A percentile compares a stretch with the other conserved stretches of the same genome.
Evolutionary conservation across 768 basidiomycete species (phyloP).

Genomic region (Boletellus emodensis): DNA sequence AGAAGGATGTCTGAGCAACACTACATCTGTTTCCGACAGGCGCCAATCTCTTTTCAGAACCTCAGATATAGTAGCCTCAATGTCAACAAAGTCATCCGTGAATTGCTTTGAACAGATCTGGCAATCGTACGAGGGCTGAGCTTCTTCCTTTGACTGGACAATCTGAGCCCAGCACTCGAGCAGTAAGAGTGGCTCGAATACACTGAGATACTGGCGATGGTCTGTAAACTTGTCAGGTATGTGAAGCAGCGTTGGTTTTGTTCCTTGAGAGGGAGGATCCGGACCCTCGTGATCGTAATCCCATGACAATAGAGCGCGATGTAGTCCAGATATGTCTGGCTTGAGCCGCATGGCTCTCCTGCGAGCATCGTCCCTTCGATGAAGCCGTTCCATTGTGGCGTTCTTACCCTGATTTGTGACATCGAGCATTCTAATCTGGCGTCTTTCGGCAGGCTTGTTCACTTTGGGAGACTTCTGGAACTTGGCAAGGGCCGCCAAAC

Average conservation of each 20-base stretch:
- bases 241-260: constrained; percentile 31
- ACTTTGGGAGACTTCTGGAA: constrained; percentile 60
- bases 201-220: constrained; percentile 61
- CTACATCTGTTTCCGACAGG: constrained; percentile 78
- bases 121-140: constrained; percentile 49
- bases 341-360: constrained; percentile 64
- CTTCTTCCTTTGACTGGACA: constrained; percentile 68
- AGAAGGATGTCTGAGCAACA: constrained; percentile 66
- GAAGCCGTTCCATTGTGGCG: constrained; percentile 46
- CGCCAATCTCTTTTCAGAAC: constrained; percentile 66
- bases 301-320: constrained; percentile 82
- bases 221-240: constrained; percentile 67
- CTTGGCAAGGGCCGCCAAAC: constrained; percentile 52
- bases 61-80: constrained; percentile 63
- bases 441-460: constrained; percentile 52
- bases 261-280: constrained; percentile 51
- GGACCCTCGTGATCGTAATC: constrained; percentile 66
- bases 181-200: constrained; percentile 82
- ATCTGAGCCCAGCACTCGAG: constrained; percentile 92
- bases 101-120: constrained; percentile 67
- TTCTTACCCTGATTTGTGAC: constrained; percentile 42
- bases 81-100: constrained; percentile 78
- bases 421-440: constrained; percentile 63
- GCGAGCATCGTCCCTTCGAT: constrained; percentile 58
- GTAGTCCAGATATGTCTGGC: constrained; percentile 78